Percentiles rank a stretch among this genome's conserved stretches.
Evolutionary conservation across 2,329 filamentous ascomycete genomes (phyloP).

Genomic region (Pyricularia sp.): DNA sequence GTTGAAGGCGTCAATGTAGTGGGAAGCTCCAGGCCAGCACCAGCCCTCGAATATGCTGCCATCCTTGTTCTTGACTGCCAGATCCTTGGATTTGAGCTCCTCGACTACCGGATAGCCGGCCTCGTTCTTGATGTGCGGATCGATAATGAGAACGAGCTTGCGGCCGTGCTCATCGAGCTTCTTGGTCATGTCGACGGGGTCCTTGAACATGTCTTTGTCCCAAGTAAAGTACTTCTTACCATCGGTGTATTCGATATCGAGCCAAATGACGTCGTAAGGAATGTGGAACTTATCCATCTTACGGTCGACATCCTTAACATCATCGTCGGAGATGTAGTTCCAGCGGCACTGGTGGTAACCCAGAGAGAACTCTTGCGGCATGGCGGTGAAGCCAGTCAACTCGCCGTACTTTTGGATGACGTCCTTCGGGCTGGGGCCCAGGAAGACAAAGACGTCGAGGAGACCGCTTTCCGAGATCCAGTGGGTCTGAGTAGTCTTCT

Average conservation of each 20-base stretch:
- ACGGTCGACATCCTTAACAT: conserved; percentile 91
- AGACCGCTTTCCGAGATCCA: conserved; percentile 93
- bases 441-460: conserved; percentile 87
- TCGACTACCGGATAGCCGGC: conserved; percentile 68
- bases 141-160: conserved; percentile 90
- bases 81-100: conserved; percentile 72
- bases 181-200: conserved; percentile 80
- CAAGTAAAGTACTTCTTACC: conserved; percentile 98
- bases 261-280: conserved; percentile 97
- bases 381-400: conserved; percentile 81
- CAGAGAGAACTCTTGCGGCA: conserved; percentile 87
- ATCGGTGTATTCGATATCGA: conserved; percentile 96
- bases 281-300: conserved; percentile 95
- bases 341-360: conserved; percentile 97
- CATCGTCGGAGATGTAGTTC: conserved; percentile 97
- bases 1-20: conserved; percentile 96
- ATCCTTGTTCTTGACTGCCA: conserved; percentile 86
- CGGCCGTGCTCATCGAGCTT: conserved; percentile 77
- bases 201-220: conserved; percentile 79
- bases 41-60: conserved; percentile 85
- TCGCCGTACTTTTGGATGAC: conserved; percentile 77
- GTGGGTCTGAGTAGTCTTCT: conserved; percentile 77
- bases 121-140: conserved; percentile 94
- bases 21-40: conserved; percentile 96
- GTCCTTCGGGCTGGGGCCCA: conserved; percentile 78